phyloP scores from a whole-genome alignment of 371 early-diverging fungal genomes.

The Lichtheimia ornata region DNA sequence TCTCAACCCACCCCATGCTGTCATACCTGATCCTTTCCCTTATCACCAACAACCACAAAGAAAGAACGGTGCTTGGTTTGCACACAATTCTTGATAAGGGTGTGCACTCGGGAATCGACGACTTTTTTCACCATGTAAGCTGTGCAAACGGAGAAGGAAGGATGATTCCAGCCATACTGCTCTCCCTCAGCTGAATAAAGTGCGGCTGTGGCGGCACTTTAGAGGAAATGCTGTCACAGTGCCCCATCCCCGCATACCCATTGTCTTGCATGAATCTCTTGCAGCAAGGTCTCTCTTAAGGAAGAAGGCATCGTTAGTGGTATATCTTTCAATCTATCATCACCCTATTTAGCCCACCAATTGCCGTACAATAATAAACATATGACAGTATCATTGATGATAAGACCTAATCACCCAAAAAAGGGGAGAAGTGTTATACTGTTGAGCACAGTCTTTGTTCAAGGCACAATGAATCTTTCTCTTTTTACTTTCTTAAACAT shows the following conservation, averaged over 20 bases:
- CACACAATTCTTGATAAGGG: slow-evolving; percentile 91
- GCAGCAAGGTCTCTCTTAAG: background rate
- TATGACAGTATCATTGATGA: too few relatives aligned
- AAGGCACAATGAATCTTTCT: too few relatives aligned
- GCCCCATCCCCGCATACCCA: background rate
- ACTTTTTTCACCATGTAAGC: slow-evolving; percentile 78
- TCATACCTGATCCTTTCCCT: slow-evolving; percentile 89
- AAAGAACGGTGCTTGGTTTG: slow-evolving; percentile 91
- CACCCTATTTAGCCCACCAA: background rate
- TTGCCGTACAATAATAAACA: background rate
- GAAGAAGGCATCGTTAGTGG: too few relatives aligned
- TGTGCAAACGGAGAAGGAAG: background rate
- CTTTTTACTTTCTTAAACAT: too few relatives aligned
- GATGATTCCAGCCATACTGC: background rate
- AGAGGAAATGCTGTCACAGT: slow-evolving; percentile 3
- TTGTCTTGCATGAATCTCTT: too few relatives aligned
- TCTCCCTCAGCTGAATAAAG: background rate
- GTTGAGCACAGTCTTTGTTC: too few relatives aligned
- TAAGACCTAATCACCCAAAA: background rate
- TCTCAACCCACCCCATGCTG: background rate
- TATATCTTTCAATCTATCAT: background rate
- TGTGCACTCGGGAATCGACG: slow-evolving; percentile 92
- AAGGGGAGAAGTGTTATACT: too few relatives aligned
- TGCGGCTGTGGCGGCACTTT: background rate
- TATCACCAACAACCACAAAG: slow-evolving; percentile 96